Evolutionary conservation across 2,329 filamentous ascomycete genomes (phyloP), one percentile per base, ranked within the genome.

Genomic region (Xylaria sp.): DNA sequence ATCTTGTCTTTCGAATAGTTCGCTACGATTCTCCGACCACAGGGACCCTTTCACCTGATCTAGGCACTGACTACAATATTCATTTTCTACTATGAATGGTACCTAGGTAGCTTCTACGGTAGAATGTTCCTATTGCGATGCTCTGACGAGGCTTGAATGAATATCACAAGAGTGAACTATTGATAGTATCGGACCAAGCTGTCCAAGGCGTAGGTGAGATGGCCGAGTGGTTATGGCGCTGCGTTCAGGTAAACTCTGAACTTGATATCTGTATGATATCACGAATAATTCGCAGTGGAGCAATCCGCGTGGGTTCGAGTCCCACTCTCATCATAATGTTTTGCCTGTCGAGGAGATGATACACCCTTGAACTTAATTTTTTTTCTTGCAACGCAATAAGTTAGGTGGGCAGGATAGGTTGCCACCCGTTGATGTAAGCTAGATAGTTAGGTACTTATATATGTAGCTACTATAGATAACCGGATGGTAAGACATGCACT

Each of bases 231-330:
- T 78, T 78, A 78, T 77, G 76, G 76, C 75, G 75, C 75, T 74
- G 74, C 72, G 76, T 78, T 78, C 75, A 78, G 76, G 76, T 62
- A 6, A 71, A 59, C 54, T 9, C 29, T 57, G 42, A 32, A 23
- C 42, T 44, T 35, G 25, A 32, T 54, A 10, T 18, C 4, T 25
- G 4, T 21, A 42, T 32, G 8, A 60, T 40, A 55, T 25, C 23
- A 40, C 66, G 71, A 68, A 48, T 53, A 59, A 68, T 68, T 78
- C 76, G 76, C 74, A 75, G 76, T 78, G 75, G 76, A 77, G 77
- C 75, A 78, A 78, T 79, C 78, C 78, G 77, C 79, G 78, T 81
- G 79, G 79, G 79, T 80, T 81, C 79, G 76, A 80, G 75, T 81
- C 79, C 77, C 78, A 81, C 78, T 78, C 75, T 78, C 72, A 73